Conservation (phyloP, 2,329 filamentous ascomycete species). For the Chaetomiaceae sp. region DNA sequence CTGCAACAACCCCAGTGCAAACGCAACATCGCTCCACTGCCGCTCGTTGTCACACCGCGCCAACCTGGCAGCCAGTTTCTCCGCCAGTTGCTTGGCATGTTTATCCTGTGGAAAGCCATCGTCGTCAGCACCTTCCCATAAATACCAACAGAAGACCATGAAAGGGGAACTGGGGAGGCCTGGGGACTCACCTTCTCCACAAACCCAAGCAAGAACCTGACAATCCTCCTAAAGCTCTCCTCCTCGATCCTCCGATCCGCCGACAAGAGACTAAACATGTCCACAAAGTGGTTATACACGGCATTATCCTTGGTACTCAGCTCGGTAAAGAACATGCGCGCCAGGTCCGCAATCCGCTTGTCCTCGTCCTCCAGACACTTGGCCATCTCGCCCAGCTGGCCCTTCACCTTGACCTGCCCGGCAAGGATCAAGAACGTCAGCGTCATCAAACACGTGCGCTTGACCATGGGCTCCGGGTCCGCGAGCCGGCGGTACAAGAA, state of each 20-base stretch:
- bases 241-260: slow-evolving; percentile 77
- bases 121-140: background rate
- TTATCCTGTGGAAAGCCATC: slow-evolving; percentile 66
- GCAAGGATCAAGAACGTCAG: slow-evolving; percentile 95
- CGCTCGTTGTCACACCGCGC: slow-evolving; percentile 83
- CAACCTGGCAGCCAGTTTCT: slow-evolving; percentile 85
- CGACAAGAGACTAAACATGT: slow-evolving; percentile 93
- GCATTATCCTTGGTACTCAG: slow-evolving; percentile 97
- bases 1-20: slow-evolving; percentile 79
- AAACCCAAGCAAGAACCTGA: slow-evolving; percentile 91
- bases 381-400: slow-evolving; percentile 96
- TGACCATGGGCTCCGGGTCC: slow-evolving; percentile 82
- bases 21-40: slow-evolving; percentile 97
- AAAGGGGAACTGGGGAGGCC: too few species aligned
- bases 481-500: slow-evolving; percentile 93
- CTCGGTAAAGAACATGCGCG: slow-evolving; percentile 97
- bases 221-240: slow-evolving; percentile 77
- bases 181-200: slow-evolving; percentile 89
- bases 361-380: slow-evolving; percentile 98
- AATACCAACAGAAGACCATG: background rate
- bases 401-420: slow-evolving; percentile 98
- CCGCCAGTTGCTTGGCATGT: slow-evolving; percentile 88
- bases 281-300: slow-evolving; percentile 98
- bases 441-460: slow-evolving; percentile 97
- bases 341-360: slow-evolving; percentile 86